phyloP scores from a whole-genome alignment of 768 basidiomycete species.

The Crassisporium funariophilum region DNA sequence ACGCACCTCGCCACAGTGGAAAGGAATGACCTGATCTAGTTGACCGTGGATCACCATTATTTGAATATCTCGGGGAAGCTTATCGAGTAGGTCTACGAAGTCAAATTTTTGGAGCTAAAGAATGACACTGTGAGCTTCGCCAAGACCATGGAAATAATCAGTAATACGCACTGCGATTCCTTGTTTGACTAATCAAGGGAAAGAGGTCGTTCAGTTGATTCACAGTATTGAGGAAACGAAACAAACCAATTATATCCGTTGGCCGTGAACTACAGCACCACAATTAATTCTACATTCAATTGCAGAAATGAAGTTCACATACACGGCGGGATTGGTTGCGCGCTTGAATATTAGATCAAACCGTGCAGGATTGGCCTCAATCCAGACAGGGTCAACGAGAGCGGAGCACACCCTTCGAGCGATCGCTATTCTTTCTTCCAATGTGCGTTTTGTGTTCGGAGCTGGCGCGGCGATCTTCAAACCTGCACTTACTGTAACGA shows the following conservation, averaged over 20 bases:
- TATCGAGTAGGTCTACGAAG: conserved; percentile 28
- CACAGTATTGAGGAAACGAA: neutral
- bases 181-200: conserved; percentile 25
- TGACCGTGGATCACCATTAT: conserved; percentile 45
- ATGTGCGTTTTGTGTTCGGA: conserved; percentile 22
- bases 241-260: conserved; percentile 28
- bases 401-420: conserved; percentile 25
- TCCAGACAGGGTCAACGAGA: conserved; percentile 30
- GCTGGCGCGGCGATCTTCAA: conserved; percentile 25
- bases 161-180: conserved; percentile 25
- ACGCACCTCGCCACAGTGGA: conserved; percentile 30
- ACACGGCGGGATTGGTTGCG: conserved; percentile 21
- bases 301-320: neutral
- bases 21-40: conserved; percentile 38
- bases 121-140: neutral
- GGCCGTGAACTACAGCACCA: conserved; percentile 24
- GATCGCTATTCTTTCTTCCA: conserved; percentile 26
- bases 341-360: conserved; percentile 25
- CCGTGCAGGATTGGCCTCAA: conserved; percentile 22
- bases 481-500: conserved; percentile 23
- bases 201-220: neutral
- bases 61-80: conserved; percentile 31
- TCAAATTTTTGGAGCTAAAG: conserved; percentile 33
- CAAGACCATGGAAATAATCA: neutral
- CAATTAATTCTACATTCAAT: neutral